A percentile compares a stretch with the other conserved stretches of the same genome.
Evolutionary conservation across 345 rosid species (phyloP).

Genomic region (Rubroshorea leprosula): DNA sequence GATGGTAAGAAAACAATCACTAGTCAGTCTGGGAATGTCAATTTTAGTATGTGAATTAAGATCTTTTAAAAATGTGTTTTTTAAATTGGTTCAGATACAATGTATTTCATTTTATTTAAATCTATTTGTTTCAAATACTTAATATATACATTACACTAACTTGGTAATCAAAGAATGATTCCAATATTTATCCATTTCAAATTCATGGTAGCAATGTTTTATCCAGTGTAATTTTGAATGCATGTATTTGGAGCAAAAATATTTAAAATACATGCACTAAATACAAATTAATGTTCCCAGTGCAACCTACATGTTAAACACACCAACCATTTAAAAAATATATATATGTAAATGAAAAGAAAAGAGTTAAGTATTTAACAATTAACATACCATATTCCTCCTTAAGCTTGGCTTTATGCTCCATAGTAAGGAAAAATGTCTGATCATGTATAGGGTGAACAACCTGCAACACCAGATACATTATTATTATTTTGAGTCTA

Average conservation of each 20-base stretch:
- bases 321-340: too few relatives aligned
- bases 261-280: neutral
- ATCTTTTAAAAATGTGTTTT: neutral
- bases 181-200: neutral
- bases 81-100: neutral
- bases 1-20: neutral
- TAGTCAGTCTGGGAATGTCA: neutral
- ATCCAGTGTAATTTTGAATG: neutral
- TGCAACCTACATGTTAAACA: neutral
- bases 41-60: neutral
- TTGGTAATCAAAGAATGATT: neutral
- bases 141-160: neutral
- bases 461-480: slow-evolving; percentile 33
- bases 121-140: neutral
- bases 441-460: slow-evolving; percentile 77
- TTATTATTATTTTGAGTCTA: neutral
- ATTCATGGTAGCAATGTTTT: neutral
- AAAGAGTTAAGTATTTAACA: neutral
- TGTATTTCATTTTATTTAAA: neutral
- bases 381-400: slow-evolving; percentile 56
- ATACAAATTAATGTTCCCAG: neutral
- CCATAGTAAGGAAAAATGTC: slow-evolving; percentile 46
- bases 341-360: too few relatives aligned
- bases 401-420: slow-evolving; percentile 66
- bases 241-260: neutral